phyloP scores from a whole-genome alignment of 495 filamentous ascomycete species.

The Xylaria intraflava region DNA sequence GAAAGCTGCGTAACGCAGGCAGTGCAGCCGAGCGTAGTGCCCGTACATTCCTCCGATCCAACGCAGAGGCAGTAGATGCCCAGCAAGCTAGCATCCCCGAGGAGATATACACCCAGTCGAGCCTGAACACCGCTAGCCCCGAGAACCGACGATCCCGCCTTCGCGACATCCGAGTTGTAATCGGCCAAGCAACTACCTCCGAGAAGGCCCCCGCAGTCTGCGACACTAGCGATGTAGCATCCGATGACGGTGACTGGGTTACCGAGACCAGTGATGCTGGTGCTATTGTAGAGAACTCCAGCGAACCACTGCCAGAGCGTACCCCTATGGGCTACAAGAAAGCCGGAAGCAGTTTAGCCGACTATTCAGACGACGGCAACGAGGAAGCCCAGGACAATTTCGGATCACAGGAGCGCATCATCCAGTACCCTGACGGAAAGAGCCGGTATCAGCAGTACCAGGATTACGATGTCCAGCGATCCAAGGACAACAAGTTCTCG shows the following conservation, averaged over 20 bases:
- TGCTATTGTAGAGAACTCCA: constrained; percentile 1
- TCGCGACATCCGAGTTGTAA: background rate
- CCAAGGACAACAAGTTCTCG: constrained; percentile 21
- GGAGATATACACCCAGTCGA: background rate
- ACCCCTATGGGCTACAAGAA: constrained; percentile 12
- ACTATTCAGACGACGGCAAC: constrained; percentile 27
- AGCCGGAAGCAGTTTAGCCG: constrained; percentile 35
- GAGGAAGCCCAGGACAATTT: constrained; percentile 7
- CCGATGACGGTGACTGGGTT: constrained; percentile 19
- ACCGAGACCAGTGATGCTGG: constrained; percentile 25
- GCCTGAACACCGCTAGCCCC: background rate
- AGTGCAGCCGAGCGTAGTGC: background rate
- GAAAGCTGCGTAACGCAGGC: constrained; percentile 11
- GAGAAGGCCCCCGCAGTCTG: background rate
- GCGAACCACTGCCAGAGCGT: background rate
- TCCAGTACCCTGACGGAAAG: constrained; percentile 17
- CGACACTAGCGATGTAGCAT: background rate
- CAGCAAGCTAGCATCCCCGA: background rate
- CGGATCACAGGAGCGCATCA: constrained; percentile 20
- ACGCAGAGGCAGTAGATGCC: too few relatives aligned
- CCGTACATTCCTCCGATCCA: background rate
- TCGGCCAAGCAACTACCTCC: background rate
- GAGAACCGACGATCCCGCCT: background rate
- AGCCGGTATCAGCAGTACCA: too few relatives aligned
- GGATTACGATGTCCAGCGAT: constrained; percentile 11